These are phyloP conservation scores for Arctostaphylos glauca DNA, from an alignment of 148 eudicot genomes.

Conservation along the genomic window DNA sequence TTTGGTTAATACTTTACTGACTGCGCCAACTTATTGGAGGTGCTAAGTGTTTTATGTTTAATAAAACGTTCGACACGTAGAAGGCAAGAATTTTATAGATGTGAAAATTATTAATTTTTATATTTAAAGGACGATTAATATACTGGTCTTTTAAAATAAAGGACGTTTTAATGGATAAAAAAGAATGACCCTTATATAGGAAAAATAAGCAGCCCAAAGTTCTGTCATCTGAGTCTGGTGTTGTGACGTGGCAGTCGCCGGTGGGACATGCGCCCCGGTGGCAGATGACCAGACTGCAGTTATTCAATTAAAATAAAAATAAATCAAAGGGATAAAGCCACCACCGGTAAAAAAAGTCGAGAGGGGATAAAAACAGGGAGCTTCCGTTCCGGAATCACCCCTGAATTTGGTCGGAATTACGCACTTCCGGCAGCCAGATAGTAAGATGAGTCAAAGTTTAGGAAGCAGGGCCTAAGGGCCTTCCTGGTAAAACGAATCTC, in stretches of 20 bases:
- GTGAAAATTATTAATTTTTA: no score
- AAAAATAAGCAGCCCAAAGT: no score
- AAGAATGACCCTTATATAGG: no score
- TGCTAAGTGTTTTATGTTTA: no score
- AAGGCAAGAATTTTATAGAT: no score
- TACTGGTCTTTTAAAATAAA: no score
- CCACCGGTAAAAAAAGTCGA: neutral
- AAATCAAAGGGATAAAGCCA: neutral
- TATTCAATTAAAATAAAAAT: neutral
- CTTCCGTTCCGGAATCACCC: slow-evolving; percentile 26
- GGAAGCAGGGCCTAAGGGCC: slow-evolving; percentile 2
- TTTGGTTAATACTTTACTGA: no score
- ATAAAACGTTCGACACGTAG: no score
- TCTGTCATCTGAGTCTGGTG: neutral
- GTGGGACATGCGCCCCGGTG: neutral
- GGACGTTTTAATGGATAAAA: no score
- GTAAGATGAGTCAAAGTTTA: neutral
- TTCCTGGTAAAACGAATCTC: slow-evolving; percentile 15
- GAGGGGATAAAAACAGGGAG: slow-evolving; percentile 1
- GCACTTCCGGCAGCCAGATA: neutral
- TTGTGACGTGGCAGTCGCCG: neutral
- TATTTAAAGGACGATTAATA: no score
- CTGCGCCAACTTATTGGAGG: no score
- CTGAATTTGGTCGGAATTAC: slow-evolving; percentile 19
- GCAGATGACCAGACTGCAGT: neutral